These are phyloP conservation scores for Leccinum colubrinum DNA, from an alignment of 1,284 basidiomycete species.

Conservation along the genomic window DNA sequence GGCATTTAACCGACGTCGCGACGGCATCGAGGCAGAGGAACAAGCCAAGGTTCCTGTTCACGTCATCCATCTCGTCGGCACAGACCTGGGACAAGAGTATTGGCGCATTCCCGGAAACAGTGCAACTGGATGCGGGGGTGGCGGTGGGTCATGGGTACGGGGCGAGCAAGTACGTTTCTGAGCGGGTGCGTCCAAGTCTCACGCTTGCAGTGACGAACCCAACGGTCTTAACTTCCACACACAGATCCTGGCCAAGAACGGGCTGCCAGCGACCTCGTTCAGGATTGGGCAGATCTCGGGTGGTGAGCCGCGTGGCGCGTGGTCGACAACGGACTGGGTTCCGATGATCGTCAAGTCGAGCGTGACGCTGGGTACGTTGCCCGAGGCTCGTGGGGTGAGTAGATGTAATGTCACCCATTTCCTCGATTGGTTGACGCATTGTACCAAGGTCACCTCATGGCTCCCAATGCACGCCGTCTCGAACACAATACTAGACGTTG, in stretches of 20 bases:
- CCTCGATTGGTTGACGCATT: background rate
- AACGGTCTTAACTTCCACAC: background rate
- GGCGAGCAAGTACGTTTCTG: slow-evolving; percentile 24
- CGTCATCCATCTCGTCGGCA: slow-evolving; percentile 25
- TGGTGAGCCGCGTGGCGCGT: slow-evolving; percentile 20
- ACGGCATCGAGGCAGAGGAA: slow-evolving; percentile 21
- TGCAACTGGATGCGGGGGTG: slow-evolving; percentile 15
- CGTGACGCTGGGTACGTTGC: slow-evolving; percentile 21
- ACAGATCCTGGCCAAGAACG: slow-evolving; percentile 21
- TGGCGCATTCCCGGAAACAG: slow-evolving; percentile 21
- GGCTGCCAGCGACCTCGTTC: slow-evolving; percentile 18
- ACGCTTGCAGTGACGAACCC: background rate
- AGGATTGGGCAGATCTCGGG: slow-evolving; percentile 26
- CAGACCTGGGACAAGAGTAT: slow-evolving; percentile 21
- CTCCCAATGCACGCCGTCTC: slow-evolving; percentile 29
- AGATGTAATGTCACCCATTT: background rate
- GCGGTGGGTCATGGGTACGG: slow-evolving; percentile 22
- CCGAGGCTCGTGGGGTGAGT: slow-evolving; percentile 21
- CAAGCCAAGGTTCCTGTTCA: slow-evolving; percentile 31
- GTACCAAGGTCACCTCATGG: slow-evolving; percentile 25
- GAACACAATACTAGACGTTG: slow-evolving; percentile 23
- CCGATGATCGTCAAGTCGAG: slow-evolving; percentile 28
- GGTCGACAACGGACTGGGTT: slow-evolving; percentile 23
- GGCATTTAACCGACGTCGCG: slow-evolving; percentile 34
- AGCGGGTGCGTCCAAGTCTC: slow-evolving; percentile 20